Percentiles rank a stretch among this genome's conserved stretches.
Evolutionary conservation across 768 basidiomycete genomes (phyloP).

Genomic region (Aureoboletus auriporus): DNA sequence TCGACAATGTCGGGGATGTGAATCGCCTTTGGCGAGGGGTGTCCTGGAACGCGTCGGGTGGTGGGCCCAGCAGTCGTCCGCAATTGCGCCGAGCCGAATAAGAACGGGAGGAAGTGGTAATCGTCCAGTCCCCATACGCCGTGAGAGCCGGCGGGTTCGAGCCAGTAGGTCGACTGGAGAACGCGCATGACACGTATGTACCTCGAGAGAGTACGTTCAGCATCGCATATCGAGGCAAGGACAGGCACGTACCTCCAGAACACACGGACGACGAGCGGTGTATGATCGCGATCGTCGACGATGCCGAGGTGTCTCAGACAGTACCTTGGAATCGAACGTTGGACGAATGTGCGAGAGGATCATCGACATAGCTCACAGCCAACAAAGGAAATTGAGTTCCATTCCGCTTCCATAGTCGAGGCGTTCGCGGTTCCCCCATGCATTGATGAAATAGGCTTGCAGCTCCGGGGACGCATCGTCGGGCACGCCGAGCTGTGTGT

Average conservation of each 20-base stretch:
- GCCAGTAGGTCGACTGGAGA: constrained; percentile 93
- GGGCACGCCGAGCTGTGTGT: constrained; percentile 58
- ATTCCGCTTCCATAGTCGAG: constrained; percentile 99
- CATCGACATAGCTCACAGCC: constrained; percentile 62
- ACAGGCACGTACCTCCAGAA: constrained; percentile 72
- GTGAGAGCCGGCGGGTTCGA: constrained; percentile 98
- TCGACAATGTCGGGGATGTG: constrained; percentile 90
- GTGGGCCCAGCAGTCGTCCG: constrained; percentile 8
- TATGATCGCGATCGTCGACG: constrained; percentile 59
- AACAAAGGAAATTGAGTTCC: constrained; percentile 97
- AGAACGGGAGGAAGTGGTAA: constrained; percentile 92
- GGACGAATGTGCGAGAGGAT: background rate
- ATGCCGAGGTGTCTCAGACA: constrained; percentile 75
- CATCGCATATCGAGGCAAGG: background rate
- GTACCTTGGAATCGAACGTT: constrained; percentile 46
- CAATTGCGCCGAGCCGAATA: constrained; percentile 82
- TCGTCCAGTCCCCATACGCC: constrained; percentile 98
- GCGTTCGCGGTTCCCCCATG: constrained; percentile 88
- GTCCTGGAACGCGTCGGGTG: constrained; percentile 40
- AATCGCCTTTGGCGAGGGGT: constrained; percentile 87
- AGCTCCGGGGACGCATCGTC: constrained; percentile 62
- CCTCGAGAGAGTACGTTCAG: constrained; percentile 23
- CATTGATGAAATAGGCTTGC: constrained; percentile 74
- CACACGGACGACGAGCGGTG: constrained; percentile 71
- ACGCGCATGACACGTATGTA: constrained; percentile 80